Evolutionary conservation across 2,329 filamentous ascomycete genomes (phyloP).

Genomic region (Elsinoe arachidis): DNA sequence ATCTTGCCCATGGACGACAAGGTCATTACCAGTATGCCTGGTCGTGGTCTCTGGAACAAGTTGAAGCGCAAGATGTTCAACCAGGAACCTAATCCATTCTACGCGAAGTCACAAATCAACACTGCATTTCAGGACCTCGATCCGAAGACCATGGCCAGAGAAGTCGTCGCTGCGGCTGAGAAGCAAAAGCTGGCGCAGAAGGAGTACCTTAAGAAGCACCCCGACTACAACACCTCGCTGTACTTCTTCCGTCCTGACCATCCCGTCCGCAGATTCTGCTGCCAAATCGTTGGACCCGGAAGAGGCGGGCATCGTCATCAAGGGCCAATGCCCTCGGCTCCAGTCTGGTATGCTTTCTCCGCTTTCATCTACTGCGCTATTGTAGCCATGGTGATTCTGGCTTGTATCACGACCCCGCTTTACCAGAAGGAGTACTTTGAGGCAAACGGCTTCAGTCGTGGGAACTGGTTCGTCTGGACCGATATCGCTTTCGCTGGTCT

Average conservation of each 20-base stretch:
- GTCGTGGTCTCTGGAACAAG: constrained; percentile 20
- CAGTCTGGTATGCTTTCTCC: constrained; percentile 87
- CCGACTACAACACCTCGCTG: constrained; percentile 84
- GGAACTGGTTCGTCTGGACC: constrained; percentile 92
- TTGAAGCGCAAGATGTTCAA: constrained; percentile 24
- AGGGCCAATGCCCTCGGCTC: constrained; percentile 78
- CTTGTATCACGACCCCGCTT: constrained; percentile 86
- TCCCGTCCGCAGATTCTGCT: constrained; percentile 71
- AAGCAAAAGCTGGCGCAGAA: constrained; percentile 79
- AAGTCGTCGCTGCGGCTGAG: constrained; percentile 76
- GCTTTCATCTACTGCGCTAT: constrained; percentile 90
- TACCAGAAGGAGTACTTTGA: constrained; percentile 85
- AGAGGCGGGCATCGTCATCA: constrained; percentile 80
- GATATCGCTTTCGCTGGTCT: constrained; percentile 82
- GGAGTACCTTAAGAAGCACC: constrained; percentile 79
- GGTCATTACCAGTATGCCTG: constrained; percentile 7
- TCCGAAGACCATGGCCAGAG: constrained; percentile 77
- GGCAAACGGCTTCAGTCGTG: constrained; percentile 48
- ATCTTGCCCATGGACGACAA: not conserved
- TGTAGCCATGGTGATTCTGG: constrained; percentile 93
- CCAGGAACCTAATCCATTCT: constrained; percentile 86
- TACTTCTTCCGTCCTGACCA: constrained; percentile 78
- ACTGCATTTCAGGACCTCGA: constrained; percentile 70
- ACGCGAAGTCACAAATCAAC: constrained; percentile 66
- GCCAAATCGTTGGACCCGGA: constrained; percentile 82